Conservation (phyloP, 2,329 filamentous ascomycete species). For the Fusarium hostae region DNA sequence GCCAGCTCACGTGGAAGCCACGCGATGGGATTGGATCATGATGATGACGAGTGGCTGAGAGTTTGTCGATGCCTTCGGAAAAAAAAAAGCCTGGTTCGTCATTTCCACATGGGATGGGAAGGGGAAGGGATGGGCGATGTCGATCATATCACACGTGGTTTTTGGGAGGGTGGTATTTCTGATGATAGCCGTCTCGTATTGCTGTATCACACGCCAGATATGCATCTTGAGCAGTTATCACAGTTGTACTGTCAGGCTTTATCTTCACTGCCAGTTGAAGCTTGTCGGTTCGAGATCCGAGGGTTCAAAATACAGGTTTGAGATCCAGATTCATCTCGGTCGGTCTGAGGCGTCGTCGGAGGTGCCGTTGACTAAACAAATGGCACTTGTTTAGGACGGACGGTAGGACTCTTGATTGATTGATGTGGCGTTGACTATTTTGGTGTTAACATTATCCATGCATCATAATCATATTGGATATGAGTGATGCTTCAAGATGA, state of each 20-base stretch:
- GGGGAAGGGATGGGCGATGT: slow-evolving; percentile 4
- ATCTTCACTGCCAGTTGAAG: neutral
- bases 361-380: slow-evolving; percentile 10
- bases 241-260: neutral
- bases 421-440: slow-evolving; percentile 2
- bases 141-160: slow-evolving; percentile 31
- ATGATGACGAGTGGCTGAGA: neutral
- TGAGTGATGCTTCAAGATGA: neutral
- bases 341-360: slow-evolving; percentile 26
- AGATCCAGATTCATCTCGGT: slow-evolving; percentile 26
- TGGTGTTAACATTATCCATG: neutral
- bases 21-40: neutral
- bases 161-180: slow-evolving; percentile 2
- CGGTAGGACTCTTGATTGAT: neutral
- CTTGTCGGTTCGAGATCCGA: slow-evolving; percentile 8
- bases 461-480: neutral
- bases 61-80: neutral
- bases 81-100: slow-evolving; percentile 7
- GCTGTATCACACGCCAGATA: neutral
- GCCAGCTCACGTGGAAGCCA: slow-evolving; percentile 10
- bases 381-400: neutral
- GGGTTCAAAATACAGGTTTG: neutral
- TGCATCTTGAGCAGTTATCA: neutral
- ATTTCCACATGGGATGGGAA: slow-evolving; percentile 20
- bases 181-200: neutral